Evolutionary conservation across 768 basidiomycete genomes (phyloP).

Genomic region (Mycena albidolilacea): DNA sequence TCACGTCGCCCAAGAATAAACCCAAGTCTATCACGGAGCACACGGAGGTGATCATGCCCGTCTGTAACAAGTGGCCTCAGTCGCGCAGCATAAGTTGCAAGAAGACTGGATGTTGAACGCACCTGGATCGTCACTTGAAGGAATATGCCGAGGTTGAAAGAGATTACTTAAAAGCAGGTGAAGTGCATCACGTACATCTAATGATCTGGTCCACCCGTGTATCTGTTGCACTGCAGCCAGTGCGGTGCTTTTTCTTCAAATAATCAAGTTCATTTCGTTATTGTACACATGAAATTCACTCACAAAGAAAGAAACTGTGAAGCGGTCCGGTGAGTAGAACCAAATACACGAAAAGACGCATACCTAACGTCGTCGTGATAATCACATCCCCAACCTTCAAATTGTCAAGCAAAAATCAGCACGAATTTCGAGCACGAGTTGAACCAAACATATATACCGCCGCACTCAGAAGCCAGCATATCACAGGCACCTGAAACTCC

Average conservation of each 20-base stretch:
- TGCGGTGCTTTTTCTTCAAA: constrained; percentile 50
- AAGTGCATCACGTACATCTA: constrained; percentile 39
- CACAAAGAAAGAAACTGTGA: constrained; percentile 34
- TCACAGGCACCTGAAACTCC: constrained; percentile 40
- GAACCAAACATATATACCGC: constrained; percentile 15
- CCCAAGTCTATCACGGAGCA: constrained; percentile 50
- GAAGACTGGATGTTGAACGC: neutral
- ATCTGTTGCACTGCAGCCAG: constrained; percentile 55
- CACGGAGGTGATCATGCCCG: constrained; percentile 47
- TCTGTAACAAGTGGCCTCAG: constrained; percentile 34
- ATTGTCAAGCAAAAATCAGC: neutral
- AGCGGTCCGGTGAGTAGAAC: neutral
- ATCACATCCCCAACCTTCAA: constrained; percentile 43
- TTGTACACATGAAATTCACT: neutral
- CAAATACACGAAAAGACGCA: neutral
- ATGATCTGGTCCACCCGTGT: constrained; percentile 56
- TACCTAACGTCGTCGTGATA: constrained; percentile 41
- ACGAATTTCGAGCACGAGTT: neutral
- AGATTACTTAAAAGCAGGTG: neutral
- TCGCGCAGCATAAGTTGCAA: too few relatives aligned
- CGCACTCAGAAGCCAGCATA: constrained; percentile 36
- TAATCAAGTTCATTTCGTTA: neutral
- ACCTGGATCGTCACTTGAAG: constrained; percentile 55
- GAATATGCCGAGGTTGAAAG: neutral
- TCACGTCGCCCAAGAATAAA: constrained; percentile 48